These are phyloP conservation scores for Agaricus blazei DNA, from an alignment of 768 basidiomycete genomes.

Conservation along the genomic window DNA sequence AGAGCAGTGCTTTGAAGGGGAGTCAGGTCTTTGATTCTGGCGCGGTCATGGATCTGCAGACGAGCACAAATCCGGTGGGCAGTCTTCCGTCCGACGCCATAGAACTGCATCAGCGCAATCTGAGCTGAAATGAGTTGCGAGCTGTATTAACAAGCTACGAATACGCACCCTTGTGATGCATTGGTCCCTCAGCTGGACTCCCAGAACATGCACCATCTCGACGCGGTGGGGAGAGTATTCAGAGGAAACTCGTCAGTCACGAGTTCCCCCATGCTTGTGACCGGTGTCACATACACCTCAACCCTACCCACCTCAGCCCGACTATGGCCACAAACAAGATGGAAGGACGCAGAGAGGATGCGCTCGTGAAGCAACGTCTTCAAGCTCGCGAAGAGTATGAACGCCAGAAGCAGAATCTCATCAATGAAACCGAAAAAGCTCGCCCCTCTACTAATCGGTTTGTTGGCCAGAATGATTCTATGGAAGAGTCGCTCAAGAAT, in stretches of 20 bases:
- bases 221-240: neutral
- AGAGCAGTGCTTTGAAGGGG: slow-evolving; percentile 86
- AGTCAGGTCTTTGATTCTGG: slow-evolving; percentile 76
- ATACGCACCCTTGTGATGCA: slow-evolving; percentile 66
- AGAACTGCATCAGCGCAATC: slow-evolving; percentile 89
- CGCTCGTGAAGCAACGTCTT: slow-evolving; percentile 76
- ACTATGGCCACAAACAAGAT: slow-evolving; percentile 71
- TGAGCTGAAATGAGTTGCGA: slow-evolving; percentile 24
- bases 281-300: slow-evolving; percentile 8
- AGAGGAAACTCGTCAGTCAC: slow-evolving; percentile 10
- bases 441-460: slow-evolving; percentile 86
- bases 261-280: slow-evolving; percentile 10
- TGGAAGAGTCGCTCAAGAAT: slow-evolving; percentile 90
- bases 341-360: slow-evolving; percentile 84
- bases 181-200: slow-evolving; percentile 74
- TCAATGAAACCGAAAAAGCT: slow-evolving; percentile 89
- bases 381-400: slow-evolving; percentile 80
- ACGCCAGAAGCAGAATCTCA: slow-evolving; percentile 73
- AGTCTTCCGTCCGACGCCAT: slow-evolving; percentile 76
- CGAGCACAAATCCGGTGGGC: slow-evolving; percentile 85
- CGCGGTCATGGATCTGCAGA: slow-evolving; percentile 84
- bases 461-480: slow-evolving; percentile 89
- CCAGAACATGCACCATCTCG: slow-evolving; percentile 82
- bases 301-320: neutral
- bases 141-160: neutral